phyloP scores from a whole-genome alignment of 306 rosid genomes.

The Rosa persica region DNA sequence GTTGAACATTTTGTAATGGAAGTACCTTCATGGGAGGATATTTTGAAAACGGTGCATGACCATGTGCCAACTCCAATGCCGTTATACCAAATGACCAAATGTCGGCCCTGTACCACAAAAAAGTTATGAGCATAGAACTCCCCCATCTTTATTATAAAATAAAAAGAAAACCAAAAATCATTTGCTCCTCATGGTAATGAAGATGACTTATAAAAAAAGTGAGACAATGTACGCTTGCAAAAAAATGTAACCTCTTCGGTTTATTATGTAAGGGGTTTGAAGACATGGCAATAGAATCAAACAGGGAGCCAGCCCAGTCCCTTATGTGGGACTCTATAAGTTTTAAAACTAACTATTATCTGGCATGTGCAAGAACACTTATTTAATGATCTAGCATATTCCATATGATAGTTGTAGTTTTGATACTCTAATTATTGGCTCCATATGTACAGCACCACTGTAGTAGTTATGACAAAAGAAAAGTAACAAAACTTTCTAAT shows the following conservation, averaged over 20 bases:
- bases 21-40: constrained; percentile 61
- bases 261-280: too few species aligned
- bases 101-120: constrained; percentile 53
- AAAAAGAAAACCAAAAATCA: neutral
- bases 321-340: too few species aligned
- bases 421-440: neutral
- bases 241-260: too few species aligned
- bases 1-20: neutral
- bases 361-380: too few species aligned
- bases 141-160: neutral
- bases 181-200: neutral
- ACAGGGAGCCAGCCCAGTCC: too few species aligned
- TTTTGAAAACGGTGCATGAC: constrained; percentile 60
- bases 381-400: too few species aligned
- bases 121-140: neutral
- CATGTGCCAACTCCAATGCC: constrained; percentile 62
- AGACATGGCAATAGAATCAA: too few species aligned
- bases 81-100: constrained; percentile 65
- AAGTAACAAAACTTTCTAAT: neutral
- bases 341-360: too few species aligned
- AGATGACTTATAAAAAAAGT: neutral
- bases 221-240: neutral
- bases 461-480: neutral
- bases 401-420: too few species aligned
- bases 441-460: neutral